Conservation (phyloP, 2,329 filamentous ascomycete genomes). For the Cercospora sojina region DNA sequence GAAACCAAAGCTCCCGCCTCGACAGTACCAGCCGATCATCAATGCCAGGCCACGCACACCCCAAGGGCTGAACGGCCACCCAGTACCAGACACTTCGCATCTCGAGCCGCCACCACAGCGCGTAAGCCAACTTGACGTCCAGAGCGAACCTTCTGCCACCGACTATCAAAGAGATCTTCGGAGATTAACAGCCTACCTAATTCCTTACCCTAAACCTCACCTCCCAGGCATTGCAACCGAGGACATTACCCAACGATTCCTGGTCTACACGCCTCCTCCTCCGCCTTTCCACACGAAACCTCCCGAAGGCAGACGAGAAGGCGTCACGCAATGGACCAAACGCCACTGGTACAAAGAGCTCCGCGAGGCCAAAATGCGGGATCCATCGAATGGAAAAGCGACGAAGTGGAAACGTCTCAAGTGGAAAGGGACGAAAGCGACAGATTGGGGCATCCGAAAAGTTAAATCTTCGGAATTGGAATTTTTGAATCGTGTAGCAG, state of each 20-base stretch:
- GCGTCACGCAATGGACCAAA: slow-evolving; percentile 45
- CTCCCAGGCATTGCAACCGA: slow-evolving; percentile 30
- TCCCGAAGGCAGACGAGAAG: slow-evolving; percentile 43
- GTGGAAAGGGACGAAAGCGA: slow-evolving; percentile 43
- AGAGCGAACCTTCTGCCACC: slow-evolving; percentile 32
- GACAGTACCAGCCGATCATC: slow-evolving; percentile 1
- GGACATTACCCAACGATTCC: slow-evolving; percentile 42
- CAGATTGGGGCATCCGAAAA: slow-evolving; percentile 43
- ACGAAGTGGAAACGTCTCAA: slow-evolving; percentile 46
- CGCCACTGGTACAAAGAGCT: slow-evolving; percentile 50
- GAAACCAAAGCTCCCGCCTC: slow-evolving; percentile 9
- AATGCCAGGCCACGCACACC: slow-evolving; percentile 5
- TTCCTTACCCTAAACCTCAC: slow-evolving; percentile 47
- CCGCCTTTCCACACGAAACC: slow-evolving; percentile 44
- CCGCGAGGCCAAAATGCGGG: slow-evolving; percentile 41
- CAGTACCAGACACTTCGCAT: slow-evolving; percentile 1
- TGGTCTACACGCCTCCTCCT: slow-evolving; percentile 48
- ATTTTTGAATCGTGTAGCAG: slow-evolving; percentile 44
- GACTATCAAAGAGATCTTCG: slow-evolving; percentile 46
- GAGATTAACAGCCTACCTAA: slow-evolving; percentile 45
- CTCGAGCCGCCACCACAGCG: slow-evolving; percentile 7
- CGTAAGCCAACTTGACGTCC: neutral
- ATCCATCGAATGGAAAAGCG: slow-evolving; percentile 40
- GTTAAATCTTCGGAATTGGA: slow-evolving; percentile 47
- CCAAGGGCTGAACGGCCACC: slow-evolving; percentile 8